Evolutionary conservation across 768 basidiomycete species (phyloP).

Genomic region (Gelatoporia subvermispora): DNA sequence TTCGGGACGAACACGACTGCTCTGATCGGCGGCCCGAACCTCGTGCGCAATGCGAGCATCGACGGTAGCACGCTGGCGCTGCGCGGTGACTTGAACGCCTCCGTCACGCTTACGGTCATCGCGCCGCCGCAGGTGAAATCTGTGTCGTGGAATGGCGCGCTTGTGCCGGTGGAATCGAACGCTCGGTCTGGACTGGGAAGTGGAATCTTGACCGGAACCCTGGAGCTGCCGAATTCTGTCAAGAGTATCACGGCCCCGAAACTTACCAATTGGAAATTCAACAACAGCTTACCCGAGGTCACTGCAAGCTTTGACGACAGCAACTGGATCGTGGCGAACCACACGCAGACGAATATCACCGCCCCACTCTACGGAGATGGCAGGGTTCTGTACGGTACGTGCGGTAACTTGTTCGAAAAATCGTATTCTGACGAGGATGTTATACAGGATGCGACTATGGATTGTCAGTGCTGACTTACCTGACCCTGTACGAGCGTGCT

Average conservation of each 20-base stretch:
- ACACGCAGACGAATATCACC: constrained; percentile 71
- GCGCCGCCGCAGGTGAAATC: constrained; percentile 46
- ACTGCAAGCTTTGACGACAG: constrained; percentile 52
- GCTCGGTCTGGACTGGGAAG: constrained; percentile 21
- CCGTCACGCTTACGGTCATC: constrained; percentile 56
- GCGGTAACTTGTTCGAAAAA: background rate
- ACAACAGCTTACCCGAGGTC: constrained; percentile 73
- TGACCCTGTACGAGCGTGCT: background rate
- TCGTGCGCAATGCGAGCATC: constrained; percentile 39
- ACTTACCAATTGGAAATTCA: constrained; percentile 68
- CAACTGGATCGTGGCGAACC: constrained; percentile 61
- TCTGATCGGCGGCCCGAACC: constrained; percentile 45
- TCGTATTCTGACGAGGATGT: background rate
- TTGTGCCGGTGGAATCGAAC: constrained; percentile 19
- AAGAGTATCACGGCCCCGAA: constrained; percentile 38
- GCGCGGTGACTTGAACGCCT: constrained; percentile 62
- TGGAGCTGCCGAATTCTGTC: constrained; percentile 31
- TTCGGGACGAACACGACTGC: constrained; percentile 68
- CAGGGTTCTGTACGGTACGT: constrained; percentile 59
- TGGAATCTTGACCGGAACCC: constrained; percentile 46
- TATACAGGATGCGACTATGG: constrained; percentile 68
- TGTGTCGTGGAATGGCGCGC: constrained; percentile 71
- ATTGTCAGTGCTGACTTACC: constrained; percentile 45
- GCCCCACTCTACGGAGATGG: constrained; percentile 68
- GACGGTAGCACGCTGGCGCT: constrained; percentile 41